Evolutionary conservation across 805 yeast genomes (phyloP), one percentile per base, ranked within the genome.

Genomic region (Pichia occidentalis): DNA sequence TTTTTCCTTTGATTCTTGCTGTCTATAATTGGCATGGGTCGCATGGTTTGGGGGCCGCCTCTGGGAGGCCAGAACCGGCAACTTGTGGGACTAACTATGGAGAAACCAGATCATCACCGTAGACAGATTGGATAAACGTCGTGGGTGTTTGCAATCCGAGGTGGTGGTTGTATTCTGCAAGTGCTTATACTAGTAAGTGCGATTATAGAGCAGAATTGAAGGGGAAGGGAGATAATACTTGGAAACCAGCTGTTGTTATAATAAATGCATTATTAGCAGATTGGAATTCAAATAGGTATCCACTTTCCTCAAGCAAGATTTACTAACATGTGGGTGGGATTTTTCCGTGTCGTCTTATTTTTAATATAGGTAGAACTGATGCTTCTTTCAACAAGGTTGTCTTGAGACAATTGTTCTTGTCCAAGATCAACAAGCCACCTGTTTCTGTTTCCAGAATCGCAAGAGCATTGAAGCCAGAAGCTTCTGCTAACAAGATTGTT

Each of bases 371-470:
- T 77, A 96, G 98, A 77, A 90, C 97, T 63, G 97, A 88, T 70
- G 86, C 95, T 71, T 80, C 88, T 66, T 92, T 92, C 94, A 92
- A 92, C 96, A 86, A 85, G 80, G 86, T 88, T 61, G 70, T 92
- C 74, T 83, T 92, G 69, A 86, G 73, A 70, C 75, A 90, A 65
- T 81, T 92, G 71, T 92, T 86, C 86, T 77, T 92, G 64, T 90
- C 97, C 56, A 92, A 92, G 90, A 74, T 80, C 70, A 92, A 92
- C 97, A 86, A 95, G 77, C 99, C 97, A 64, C 98, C 99, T 52
- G 98, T 92, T 51, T 90, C 97, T 59, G 80, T 86, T 56, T 79
- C 95, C 56, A 86, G 95, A 75, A 76, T 92, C 57, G 68, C 83
- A 63, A 79, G 82, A 68, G 88, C 90, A 63, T 71, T 85, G 64